Conservation (phyloP, 257 asterid species). For the Thymus quinquecostatus region DNA sequence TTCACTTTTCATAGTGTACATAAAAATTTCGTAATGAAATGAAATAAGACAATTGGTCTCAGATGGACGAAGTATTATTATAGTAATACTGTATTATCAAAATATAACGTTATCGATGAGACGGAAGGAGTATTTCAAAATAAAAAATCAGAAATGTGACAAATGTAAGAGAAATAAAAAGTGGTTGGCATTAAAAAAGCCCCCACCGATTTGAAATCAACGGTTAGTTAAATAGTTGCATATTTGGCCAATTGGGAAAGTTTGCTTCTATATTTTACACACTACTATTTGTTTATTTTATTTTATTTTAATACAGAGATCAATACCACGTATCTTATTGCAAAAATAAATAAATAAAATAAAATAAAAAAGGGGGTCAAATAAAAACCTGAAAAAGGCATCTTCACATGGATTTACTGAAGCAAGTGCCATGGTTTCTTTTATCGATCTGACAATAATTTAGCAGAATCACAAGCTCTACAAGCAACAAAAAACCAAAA, state of each 20-base stretch:
- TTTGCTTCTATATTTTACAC: neutral
- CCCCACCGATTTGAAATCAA: slow-evolving; percentile 6
- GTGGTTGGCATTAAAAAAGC: neutral
- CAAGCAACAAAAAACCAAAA: slow-evolving; percentile 38
- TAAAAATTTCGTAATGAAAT: no score
- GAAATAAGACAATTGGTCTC: no score
- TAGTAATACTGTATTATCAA: no score
- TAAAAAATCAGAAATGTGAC: neutral
- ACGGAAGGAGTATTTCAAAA: neutral
- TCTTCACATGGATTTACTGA: slow-evolving; percentile 33
- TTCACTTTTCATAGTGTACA: no score
- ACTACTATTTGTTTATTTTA: no score
- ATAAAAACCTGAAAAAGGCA: slow-evolving; percentile 30
- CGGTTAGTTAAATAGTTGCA: neutral
- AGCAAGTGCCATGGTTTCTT: slow-evolving; percentile 13
- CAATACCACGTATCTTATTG: no score
- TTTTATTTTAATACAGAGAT: no score
- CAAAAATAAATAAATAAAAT: neutral
- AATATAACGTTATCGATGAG: no score
- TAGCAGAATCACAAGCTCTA: slow-evolving; percentile 39
- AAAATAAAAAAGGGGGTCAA: neutral
- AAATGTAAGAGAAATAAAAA: neutral
- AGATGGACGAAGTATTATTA: no score
- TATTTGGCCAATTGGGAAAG: neutral
- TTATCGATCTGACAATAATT: slow-evolving; percentile 23